Percentiles rank a stretch among this genome's conserved stretches.
Evolutionary conservation across 495 filamentous ascomycete genomes (phyloP).

Genomic region (Daldinia bambusicola): DNA sequence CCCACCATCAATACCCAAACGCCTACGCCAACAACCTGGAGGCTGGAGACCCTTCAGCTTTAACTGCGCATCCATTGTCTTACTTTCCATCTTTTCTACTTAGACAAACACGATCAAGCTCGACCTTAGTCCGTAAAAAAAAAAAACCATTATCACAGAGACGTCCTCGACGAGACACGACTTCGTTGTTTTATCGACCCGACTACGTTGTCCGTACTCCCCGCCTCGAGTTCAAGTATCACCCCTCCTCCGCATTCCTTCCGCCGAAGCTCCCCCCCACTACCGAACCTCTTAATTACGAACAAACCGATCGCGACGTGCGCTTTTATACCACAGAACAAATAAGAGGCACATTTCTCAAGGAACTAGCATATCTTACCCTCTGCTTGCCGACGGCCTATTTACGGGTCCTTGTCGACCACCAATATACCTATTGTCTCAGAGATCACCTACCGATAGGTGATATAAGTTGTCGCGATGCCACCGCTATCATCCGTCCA

Average conservation of each 20-base stretch:
- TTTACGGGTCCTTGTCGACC: neutral
- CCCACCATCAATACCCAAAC: constrained; percentile 5
- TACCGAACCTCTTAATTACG: neutral
- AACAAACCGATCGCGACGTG: neutral
- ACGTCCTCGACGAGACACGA: neutral
- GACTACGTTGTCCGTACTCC: neutral
- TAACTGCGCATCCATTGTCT: constrained; percentile 2
- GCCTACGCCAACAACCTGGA: neutral
- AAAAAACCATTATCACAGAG: neutral
- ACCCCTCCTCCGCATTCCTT: constrained; percentile 3
- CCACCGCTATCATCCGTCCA: constrained; percentile 58
- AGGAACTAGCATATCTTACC: neutral
- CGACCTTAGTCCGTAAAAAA: neutral
- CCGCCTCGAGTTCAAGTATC: neutral
- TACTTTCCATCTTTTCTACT: neutral
- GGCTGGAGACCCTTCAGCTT: neutral
- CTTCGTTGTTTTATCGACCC: neutral
- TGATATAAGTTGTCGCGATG: constrained; percentile 48
- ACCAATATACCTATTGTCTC: neutral
- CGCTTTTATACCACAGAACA: neutral
- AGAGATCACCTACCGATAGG: neutral
- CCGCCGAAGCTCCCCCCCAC: neutral
- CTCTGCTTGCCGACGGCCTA: neutral
- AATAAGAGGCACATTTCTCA: neutral
- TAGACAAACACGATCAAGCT: neutral